A percentile compares a stretch with the other conserved stretches of the same genome.
Evolutionary conservation across 1,284 basidiomycete genomes (phyloP).

Genomic region (Sphaerobolus stellatus): DNA sequence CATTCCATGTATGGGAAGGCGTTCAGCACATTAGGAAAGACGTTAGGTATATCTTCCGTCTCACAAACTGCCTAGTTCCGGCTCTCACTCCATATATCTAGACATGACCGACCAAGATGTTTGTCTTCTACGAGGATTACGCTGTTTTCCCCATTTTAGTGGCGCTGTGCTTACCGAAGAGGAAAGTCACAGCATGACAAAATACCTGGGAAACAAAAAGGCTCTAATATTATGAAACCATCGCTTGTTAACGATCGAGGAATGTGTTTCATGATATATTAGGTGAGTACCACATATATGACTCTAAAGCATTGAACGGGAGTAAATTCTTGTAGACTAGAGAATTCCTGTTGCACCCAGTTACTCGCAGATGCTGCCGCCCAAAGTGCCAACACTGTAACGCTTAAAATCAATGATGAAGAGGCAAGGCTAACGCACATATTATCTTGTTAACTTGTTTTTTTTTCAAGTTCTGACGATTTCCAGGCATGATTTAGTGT

Average conservation of each 20-base stretch:
- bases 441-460: slow-evolving; percentile 1
- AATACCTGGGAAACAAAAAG: slow-evolving; percentile 48
- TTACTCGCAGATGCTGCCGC: slow-evolving; percentile 51
- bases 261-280: slow-evolving; percentile 38
- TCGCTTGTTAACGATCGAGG: slow-evolving; percentile 51
- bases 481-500: slow-evolving; percentile 22
- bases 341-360: slow-evolving; percentile 50
- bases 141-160: slow-evolving; percentile 43
- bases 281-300: background rate
- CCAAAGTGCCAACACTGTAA: slow-evolving; percentile 29
- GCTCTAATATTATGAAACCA: slow-evolving; percentile 53
- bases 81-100: background rate
- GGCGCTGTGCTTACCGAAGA: slow-evolving; percentile 60
- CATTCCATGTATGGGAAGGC: slow-evolving; percentile 64
- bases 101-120: slow-evolving; percentile 15
- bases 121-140: slow-evolving; percentile 27
- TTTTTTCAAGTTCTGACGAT: too few relatives aligned
- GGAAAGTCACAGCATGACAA: slow-evolving; percentile 57
- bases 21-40: slow-evolving; percentile 54
- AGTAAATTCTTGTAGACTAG: slow-evolving; percentile 22
- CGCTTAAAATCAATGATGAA: slow-evolving; percentile 28
- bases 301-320: background rate
- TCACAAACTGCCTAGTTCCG: background rate
- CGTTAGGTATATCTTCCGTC: slow-evolving; percentile 4
- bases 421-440: slow-evolving; percentile 31